Percentiles rank a stretch among this genome's conserved stretches.
These are phyloP conservation scores for Letharia columbiana DNA, from an alignment of 495 filamentous ascomycete genomes.

Conservation along the genomic window DNA sequence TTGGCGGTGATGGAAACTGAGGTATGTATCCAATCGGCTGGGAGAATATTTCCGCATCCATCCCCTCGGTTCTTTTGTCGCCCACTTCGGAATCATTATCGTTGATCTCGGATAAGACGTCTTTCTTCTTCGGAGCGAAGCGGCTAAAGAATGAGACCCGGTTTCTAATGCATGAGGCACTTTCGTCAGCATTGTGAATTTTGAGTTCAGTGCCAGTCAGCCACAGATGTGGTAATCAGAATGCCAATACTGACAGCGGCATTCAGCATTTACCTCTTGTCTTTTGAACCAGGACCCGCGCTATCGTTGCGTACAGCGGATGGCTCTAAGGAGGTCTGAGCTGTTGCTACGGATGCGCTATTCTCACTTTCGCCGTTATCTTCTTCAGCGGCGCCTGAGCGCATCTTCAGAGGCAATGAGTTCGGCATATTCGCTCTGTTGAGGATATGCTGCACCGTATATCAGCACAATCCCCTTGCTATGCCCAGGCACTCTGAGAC, in stretches of 20 bases:
- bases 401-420: conserved; percentile 57
- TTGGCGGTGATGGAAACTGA: conserved; percentile 77
- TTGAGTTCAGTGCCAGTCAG: conserved; percentile 5
- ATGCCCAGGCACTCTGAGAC: conserved; percentile 19
- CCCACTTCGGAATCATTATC: conserved; percentile 68
- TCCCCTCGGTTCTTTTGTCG: conserved; percentile 64
- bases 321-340: conserved; percentile 29
- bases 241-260: conserved; percentile 12
- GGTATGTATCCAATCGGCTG: conserved; percentile 83
- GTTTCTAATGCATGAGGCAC: conserved; percentile 47
- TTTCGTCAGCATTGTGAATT: conserved; percentile 14
- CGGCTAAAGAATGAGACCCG: conserved; percentile 86
- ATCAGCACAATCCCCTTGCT: conserved; percentile 12
- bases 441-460: conserved; percentile 57
- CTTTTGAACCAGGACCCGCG: conserved; percentile 35
- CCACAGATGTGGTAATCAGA: conserved; percentile 7
- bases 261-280: conserved; percentile 55
- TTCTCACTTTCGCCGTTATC: conserved; percentile 44
- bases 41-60: conserved; percentile 71
- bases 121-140: conserved; percentile 70
- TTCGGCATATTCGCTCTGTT: conserved; percentile 72
- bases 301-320: conserved; percentile 31
- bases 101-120: conserved; percentile 41
- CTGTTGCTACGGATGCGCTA: conserved; percentile 16
- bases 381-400: conserved; percentile 46